Evolutionary conservation across 768 basidiomycete species (phyloP), one percentile per base, ranked within the genome.

Genomic region (Phaeotremella skinneri): DNA sequence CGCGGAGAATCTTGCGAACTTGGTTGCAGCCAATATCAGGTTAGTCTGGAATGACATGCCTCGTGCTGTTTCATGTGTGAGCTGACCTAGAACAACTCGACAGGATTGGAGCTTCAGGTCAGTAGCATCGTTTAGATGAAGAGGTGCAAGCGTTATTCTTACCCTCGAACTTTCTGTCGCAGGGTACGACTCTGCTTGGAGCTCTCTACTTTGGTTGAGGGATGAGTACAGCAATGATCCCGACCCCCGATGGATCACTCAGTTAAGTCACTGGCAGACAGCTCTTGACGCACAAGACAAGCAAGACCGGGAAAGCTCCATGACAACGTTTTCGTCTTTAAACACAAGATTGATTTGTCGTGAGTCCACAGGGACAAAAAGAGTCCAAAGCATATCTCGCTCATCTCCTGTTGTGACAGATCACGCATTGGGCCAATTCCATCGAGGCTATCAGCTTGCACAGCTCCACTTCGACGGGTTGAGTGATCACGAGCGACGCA

Each of bases 121-220:
- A 34, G 52, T 50, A n/a, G 14, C 27, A n/a, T n/a, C n/a, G n/a
- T n/a, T n/a, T n/a, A n/a, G n/a, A 41, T 41, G 37, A 41, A n/a
- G 37, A n/a, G 13, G 37, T 13, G 37, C n/a, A 13, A 13, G 37
- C 37, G 37, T 41, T 41, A 41, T 41, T 13, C 37, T 41, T 13
- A 41, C 37, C n/a, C 37, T 41, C 37, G 37, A n/a, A n/a, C n/a
- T n/a, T n/a, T n/a, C n/a, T n/a, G n/a, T n/a, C 27, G n/a, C 42
- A 43, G 69, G 69, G 6, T 63, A 67, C 49, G 72, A 74, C 52
- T 59, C 69, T 11, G 72, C 72, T n/a, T 74, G 69, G 69, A 66
- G 64, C 29, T 63, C 65, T 17, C 39, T 68, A 1, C 58, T 67
- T 21, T 69, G 67, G 67, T 54, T 67, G 3, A 56, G 61, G 25